phyloP scores from a whole-genome alignment of 176 grass and related monocot genomes.

The Canna indica region DNA sequence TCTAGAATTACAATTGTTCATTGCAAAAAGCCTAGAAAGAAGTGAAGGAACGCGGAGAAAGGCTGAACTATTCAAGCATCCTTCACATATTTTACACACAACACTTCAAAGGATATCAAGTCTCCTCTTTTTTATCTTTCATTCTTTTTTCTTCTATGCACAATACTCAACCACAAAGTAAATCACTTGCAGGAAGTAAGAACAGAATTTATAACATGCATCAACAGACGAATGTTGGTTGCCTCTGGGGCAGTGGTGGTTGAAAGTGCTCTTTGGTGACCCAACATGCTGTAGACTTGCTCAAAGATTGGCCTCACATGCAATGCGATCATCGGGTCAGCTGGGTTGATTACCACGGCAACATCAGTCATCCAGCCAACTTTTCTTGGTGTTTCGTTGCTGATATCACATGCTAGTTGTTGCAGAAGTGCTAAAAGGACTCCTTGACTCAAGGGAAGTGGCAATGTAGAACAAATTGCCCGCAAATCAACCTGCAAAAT shows the following conservation, averaged over 20 bases:
- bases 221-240: slow-evolving; percentile 42
- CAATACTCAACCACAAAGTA: background rate
- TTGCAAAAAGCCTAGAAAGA: background rate
- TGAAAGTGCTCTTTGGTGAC: slow-evolving; percentile 42
- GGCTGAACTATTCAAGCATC: background rate
- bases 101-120: background rate
- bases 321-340: slow-evolving; percentile 45
- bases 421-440: slow-evolving; percentile 88
- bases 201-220: slow-evolving; percentile 80
- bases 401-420: slow-evolving; percentile 74
- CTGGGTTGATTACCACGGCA: slow-evolving; percentile 54
- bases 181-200: slow-evolving; percentile 71
- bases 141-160: background rate
- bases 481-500: slow-evolving; percentile 72
- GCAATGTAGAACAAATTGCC: slow-evolving; percentile 44
- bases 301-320: slow-evolving; percentile 87
- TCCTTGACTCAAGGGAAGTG: slow-evolving; percentile 66
- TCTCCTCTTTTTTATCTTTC: background rate
- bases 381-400: slow-evolving; percentile 52
- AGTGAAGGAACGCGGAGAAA: background rate
- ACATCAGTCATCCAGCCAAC: slow-evolving; percentile 73
- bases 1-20: slow-evolving; percentile 6
- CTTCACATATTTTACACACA: slow-evolving; percentile 1
- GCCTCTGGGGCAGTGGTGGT: slow-evolving; percentile 30
- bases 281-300: slow-evolving; percentile 53